Base-by-base conservation (phyloP, 768 basidiomycete species). In the Termitomyces sp. region DNA sequence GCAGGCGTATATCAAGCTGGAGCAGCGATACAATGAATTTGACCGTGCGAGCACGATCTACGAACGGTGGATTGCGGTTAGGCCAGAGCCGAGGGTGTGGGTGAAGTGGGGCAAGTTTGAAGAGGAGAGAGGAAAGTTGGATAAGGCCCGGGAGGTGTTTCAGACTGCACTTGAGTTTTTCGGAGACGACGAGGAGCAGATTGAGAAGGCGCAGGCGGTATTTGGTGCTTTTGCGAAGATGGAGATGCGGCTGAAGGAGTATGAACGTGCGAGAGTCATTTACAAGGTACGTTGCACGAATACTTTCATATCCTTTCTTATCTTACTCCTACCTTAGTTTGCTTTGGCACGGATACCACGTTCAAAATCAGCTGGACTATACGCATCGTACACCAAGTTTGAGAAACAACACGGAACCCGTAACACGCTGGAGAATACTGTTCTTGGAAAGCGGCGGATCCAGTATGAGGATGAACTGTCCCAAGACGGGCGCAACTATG, bases 1-100 rank as follows among this genome's bases (percentile, higher is more conserved):
- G 96, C 92, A 94, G 68, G 93, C 94, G n/a, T 98, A 96, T 73
- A 92, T 98, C 80, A 98, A 99, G 76, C 79, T 98, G 70, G 97
- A 99, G 75, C 86, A 89, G 67, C 83, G 97, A 52, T 99, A 98
- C 69, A 78, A 86, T 56, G 97, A 99, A 71, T 74, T 85, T 22
- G 97, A 98, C 64, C 81, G 97, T 9, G 96, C 94, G 2, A 96
- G 94, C 58, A 77, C 87, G 22, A 88, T 98, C 36, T 97, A 96
- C 68, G 96, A 98, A 67, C 80, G 94, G 9, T 93, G 93, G 90
- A 81, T 92, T 52, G 87, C 84, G 3, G 83, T 92, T 36, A 65
- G 73, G 58, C 84, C 86, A 26, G 92, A 94, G 66, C 91, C 92
- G 52, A 79, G 90, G 53, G 88, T 88, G 4, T 82, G 92, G 84